Base-by-base conservation (phyloP, 2,329 filamentous ascomycete species). In the Aspergillus sp. region DNA sequence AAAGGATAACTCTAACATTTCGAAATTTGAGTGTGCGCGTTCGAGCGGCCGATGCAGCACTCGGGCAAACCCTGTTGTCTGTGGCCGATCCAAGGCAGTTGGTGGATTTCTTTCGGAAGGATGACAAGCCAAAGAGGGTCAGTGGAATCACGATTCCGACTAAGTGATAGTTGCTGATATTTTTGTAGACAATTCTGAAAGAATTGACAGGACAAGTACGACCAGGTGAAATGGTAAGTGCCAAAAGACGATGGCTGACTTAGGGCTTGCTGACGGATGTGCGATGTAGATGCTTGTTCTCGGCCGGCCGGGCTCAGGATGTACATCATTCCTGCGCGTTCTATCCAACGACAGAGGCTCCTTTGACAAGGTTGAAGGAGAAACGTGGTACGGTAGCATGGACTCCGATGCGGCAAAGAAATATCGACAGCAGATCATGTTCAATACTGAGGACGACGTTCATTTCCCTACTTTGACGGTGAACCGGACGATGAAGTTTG, bases 391-490 rank as follows among this genome's bases (percentile, higher is more conserved):
- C 62, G 83, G 82, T 44, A 80, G 80, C 22, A 84, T 83, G 30
- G 74, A 80, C 57, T 77, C 82, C 1, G 72, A 77, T 13, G 73
- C 72, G 17, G 73, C 70, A 15, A 79, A 78, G 62, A 73, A 67
- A 13, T 78, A 72, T 50, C 70, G 75, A 2, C 75, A 77, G 47
- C 75, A 78, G 55, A 74, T 76, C 44, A 81, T 90, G 48, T 92
- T 93, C 70, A 91, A 91, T 65, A 87, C 90, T 18, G 89, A 93
- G 74, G 85, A 87, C 18, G 88, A 91, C 67, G 78, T 87, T 20
- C 89, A 91, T 66, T 92, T 91, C 61, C 86, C 89, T 0, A 87
- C 89, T 4, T 76, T 93, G 18, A 91, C 86, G 0, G 88, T 92
- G 4, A 87, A 88, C 1, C 82, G 90, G 56, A 92, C 89, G 0